Evolutionary conservation across 768 basidiomycete species (phyloP).

Genomic region (Auricularia sp.): DNA sequence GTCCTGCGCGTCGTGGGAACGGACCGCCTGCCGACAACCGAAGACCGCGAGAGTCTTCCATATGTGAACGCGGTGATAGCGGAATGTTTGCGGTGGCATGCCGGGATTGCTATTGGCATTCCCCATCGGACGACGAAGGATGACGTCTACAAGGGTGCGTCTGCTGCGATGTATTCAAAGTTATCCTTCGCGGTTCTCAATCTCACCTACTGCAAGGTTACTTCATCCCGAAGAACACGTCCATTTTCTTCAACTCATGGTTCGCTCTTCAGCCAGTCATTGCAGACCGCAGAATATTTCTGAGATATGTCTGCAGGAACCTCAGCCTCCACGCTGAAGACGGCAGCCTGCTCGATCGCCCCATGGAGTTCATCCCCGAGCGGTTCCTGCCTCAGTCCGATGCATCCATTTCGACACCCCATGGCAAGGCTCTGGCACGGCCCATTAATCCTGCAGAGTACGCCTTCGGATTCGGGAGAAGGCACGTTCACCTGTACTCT

Average conservation of each 20-base stretch:
- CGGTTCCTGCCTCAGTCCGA: background rate
- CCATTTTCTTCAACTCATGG: conserved; percentile 7
- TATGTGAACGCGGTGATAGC: conserved; percentile 48
- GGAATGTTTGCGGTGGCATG: conserved; percentile 24
- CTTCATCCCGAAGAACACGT: conserved; percentile 4
- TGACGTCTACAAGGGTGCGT: background rate
- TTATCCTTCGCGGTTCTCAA: background rate
- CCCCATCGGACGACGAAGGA: background rate
- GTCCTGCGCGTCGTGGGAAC: conserved; percentile 25
- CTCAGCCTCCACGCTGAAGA: conserved; percentile 4
- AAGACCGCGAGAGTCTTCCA: conserved; percentile 31
- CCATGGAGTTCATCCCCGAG: conserved; percentile 12
- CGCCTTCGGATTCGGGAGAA: background rate
- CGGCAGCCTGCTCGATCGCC: conserved; percentile 12
- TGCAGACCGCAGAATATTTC: no score
- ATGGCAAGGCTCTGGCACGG: no score
- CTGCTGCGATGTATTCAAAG: no score
- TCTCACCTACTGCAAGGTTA: background rate
- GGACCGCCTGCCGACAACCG: conserved; percentile 24
- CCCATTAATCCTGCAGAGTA: no score
- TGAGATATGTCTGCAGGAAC: background rate
- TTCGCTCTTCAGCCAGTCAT: background rate
- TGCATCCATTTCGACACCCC: no score
- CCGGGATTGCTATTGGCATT: background rate
- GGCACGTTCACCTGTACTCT: background rate